Base-by-base conservation (phyloP, 495 filamentous ascomycete species). In the Cercophora newfieldiana region DNA sequence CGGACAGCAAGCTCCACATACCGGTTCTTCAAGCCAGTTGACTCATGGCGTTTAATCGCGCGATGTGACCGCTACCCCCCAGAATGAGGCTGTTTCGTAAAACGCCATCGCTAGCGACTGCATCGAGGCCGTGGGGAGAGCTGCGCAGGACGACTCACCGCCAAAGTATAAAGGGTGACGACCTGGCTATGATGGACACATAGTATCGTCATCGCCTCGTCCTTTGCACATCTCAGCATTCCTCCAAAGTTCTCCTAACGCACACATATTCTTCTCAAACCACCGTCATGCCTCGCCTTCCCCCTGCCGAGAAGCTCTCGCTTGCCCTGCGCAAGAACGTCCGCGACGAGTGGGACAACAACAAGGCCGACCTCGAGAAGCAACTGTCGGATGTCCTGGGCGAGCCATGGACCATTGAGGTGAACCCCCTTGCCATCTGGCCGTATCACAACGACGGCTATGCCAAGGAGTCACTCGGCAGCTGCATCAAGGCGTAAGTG, bases 281-380 rank as follows among this genome's bases (percentile, higher is more conserved):
- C 28, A 29, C 60, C 71, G 73, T 5, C 62, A 82, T 82, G 79
- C 61, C 66, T 51, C 77, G 70, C 21, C 71, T 79, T 26, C 77
- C 78, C 6, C 75, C 80, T n/a, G 77, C 75, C 50, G 80, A 78
- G 69, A 85, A 85, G 70, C 74, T 86, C 8, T 77, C 83, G n/a
- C 80, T 86, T 61, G 82, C 79, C 25, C 64, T 81, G 28, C 82
- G 82, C 68, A 85, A 83, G 71, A 85, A 83, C 68, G 68, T 28
- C 82, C 84, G 84, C 3, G 84, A 86, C 64, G 78, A 79, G 24
- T 85, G 75, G 75, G 82, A 84, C n/a, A 75, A 68, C 58, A 81
- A 80, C 64, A 82, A 80, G 66, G 63, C 66, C 5, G 77, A 79
- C 30, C 62, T 81, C 3, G 81, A 84, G 64, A 59, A 71, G 25